Evolutionary conservation across 768 basidiomycete species (phyloP), one percentile per base, ranked within the genome.

Genomic region (Amyloporia xantha): DNA sequence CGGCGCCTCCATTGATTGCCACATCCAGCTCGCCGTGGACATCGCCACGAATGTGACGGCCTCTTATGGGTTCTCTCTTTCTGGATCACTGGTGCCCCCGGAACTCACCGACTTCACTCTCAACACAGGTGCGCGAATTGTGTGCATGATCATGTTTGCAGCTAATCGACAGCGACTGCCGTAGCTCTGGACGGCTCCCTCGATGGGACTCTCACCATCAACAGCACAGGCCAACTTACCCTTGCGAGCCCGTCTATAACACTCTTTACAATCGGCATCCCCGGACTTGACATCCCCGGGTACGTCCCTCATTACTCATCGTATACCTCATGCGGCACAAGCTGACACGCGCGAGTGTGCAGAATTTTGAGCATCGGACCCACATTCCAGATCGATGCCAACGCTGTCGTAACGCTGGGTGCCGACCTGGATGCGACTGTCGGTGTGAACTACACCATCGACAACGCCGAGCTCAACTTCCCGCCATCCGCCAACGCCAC

Each of bases 201-300:
- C 4, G 60, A 66, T 42, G 75, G 71, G 1, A 64, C 61, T 1
- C 44, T 78, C 19, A 60, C 62, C 20, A 35, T 78, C 41, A 59
- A 54, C 6, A 72, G 71, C 9, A 12, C 41, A 71, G 66, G 70
- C 73, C 15, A 33, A 15, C 30, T 33, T 0, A 60, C 62, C 0
- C 50, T 77, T 15, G 71, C 74, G 52, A 69, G 74, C 0, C 76
- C 72, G 3, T 68, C 67, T 36, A 61, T 74, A 44, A 56, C 59
- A 13, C 55, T 79, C 11, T 65, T 74, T 35, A 59, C 68, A 42
- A 52, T 71, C 26, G 72, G 72, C 1, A 64, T 79, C 47, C 74
- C 74, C 1, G 76, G 74, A 5, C 64, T 78, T 15, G 69, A 73
- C 54, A 69, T 79, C 59, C 74, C 76, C 37, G 75, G 71, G 74